Evolutionary conservation across 495 filamentous ascomycete genomes (phyloP).

Genomic region (Pyrenopolyporus hunteri): DNA sequence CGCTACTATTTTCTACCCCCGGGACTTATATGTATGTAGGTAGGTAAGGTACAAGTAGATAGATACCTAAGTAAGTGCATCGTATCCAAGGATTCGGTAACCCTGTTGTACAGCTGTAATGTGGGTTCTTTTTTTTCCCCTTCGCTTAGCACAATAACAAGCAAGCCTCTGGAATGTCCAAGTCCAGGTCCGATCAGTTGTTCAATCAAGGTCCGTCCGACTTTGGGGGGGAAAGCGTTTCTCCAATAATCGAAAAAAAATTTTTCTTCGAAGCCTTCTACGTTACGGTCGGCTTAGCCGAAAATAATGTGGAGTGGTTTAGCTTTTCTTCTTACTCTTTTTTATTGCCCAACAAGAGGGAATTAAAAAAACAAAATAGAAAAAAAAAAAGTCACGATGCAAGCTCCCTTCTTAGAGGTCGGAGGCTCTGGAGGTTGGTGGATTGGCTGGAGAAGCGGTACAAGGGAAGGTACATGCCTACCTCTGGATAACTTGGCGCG

Average conservation of each 20-base stretch:
- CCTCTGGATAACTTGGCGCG: no score
- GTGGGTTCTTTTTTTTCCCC: no score
- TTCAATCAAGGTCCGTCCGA: neutral
- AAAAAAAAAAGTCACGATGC: constrained; percentile 38
- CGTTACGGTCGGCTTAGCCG: constrained; percentile 15
- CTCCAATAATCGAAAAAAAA: constrained; percentile 12
- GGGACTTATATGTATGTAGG: neutral
- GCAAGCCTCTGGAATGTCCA: neutral
- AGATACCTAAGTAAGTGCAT: no score
- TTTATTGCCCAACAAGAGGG: constrained; percentile 23
- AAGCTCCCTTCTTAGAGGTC: constrained; percentile 27
- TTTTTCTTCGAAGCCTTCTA: neutral
- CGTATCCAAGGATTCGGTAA: constrained; percentile 13
- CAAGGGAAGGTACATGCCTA: constrained; percentile 7
- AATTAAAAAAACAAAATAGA: neutral
- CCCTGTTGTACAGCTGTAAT: constrained; percentile 35
- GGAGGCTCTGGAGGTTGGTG: constrained; percentile 5
- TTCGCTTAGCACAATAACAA: constrained; percentile 17
- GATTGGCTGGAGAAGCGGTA: constrained; percentile 6
- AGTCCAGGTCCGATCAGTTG: no score
- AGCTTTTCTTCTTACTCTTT: no score
- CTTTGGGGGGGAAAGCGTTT: neutral
- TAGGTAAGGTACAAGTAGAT: constrained; percentile 27
- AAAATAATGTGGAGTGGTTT: constrained; percentile 29
- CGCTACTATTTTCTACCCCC: no score